Percentiles rank a stretch among this genome's conserved stretches.
Conservation (phyloP, 164 flowering plant species). For the Buxus sempervirens region DNA sequence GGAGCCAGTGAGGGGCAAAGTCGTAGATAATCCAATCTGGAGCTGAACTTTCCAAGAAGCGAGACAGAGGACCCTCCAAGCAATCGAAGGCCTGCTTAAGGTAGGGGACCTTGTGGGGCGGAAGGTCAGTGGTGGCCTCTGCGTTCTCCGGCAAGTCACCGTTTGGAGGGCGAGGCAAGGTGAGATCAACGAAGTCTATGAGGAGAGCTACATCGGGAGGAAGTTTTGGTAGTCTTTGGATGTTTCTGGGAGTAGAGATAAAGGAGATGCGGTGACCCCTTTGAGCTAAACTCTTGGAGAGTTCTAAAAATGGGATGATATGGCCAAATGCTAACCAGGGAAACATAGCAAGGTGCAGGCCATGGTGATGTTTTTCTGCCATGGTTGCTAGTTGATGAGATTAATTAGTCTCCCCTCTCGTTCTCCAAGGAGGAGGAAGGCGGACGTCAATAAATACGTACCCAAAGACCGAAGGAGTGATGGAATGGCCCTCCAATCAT, state of each 20-base stretch:
- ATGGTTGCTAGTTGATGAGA: no score
- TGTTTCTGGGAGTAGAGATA: slow-evolving; percentile 56
- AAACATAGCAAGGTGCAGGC: slow-evolving; percentile 40
- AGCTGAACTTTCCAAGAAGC: no score
- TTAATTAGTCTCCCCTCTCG: no score
- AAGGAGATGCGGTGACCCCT: slow-evolving; percentile 43
- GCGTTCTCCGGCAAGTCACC: slow-evolving; percentile 30
- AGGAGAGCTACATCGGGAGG: slow-evolving; percentile 19
- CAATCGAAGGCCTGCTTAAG: no score
- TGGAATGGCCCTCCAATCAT: no score
- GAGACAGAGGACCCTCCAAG: no score
- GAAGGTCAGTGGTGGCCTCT: slow-evolving; percentile 44
- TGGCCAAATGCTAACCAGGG: slow-evolving; percentile 75
- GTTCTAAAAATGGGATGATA: slow-evolving; percentile 41
- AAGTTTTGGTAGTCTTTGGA: slow-evolving; percentile 31
- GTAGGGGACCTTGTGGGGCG: slow-evolving; percentile 16
- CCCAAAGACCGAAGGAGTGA: no score
- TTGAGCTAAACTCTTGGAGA: slow-evolving; percentile 39
- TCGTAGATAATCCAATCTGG: no score
- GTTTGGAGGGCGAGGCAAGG: slow-evolving; percentile 25
- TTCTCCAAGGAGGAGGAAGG: no score
- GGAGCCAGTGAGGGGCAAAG: no score
- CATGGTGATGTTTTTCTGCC: not conserved
- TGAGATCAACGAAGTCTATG: slow-evolving; percentile 26
- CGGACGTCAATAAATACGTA: no score